Conservation (phyloP, 169 alveolate genomes). For the Besnoitia besnoiti region DNA sequence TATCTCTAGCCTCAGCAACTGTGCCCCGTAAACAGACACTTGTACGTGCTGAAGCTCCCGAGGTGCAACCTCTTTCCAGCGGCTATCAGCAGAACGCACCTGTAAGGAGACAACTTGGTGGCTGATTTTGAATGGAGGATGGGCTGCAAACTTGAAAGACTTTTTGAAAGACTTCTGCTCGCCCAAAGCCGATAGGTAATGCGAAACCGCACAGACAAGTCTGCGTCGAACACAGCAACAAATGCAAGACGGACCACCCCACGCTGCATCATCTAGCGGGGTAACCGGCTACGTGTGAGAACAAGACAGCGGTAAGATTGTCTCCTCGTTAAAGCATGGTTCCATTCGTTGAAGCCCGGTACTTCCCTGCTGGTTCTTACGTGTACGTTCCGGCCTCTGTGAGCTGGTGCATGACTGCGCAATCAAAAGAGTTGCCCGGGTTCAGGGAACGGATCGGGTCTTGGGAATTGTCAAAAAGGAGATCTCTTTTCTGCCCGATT, state of each 20-base stretch:
- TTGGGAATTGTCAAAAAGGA: constrained; percentile 61
- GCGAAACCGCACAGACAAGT: constrained; percentile 66
- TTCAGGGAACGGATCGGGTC: constrained; percentile 56
- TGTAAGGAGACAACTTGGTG: constrained; percentile 58
- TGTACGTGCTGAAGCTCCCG: too few species aligned
- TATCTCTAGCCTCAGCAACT: too few species aligned
- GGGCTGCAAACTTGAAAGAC: constrained; percentile 67
- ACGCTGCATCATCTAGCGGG: too few species aligned
- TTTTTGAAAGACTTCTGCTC: constrained; percentile 65
- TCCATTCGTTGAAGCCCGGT: too few species aligned
- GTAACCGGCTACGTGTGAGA: too few species aligned
- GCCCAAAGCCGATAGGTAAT: constrained; percentile 57
- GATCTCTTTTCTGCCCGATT: constrained; percentile 42
- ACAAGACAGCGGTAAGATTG: too few species aligned
- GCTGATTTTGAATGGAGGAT: constrained; percentile 53
- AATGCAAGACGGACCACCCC: too few species aligned
- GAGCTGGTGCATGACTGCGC: constrained; percentile 59
- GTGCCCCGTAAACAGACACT: too few species aligned
- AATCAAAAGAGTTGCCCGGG: constrained; percentile 64
- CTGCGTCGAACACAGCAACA: not conserved
- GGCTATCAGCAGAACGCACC: not conserved
- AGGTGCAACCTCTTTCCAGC: not conserved
- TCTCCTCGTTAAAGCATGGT: too few species aligned
- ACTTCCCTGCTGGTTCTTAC: not conserved
- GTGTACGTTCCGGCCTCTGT: constrained; percentile 61